Conservation (phyloP, 1,284 basidiomycete species). For the Exobasidium cylindrosporum region DNA sequence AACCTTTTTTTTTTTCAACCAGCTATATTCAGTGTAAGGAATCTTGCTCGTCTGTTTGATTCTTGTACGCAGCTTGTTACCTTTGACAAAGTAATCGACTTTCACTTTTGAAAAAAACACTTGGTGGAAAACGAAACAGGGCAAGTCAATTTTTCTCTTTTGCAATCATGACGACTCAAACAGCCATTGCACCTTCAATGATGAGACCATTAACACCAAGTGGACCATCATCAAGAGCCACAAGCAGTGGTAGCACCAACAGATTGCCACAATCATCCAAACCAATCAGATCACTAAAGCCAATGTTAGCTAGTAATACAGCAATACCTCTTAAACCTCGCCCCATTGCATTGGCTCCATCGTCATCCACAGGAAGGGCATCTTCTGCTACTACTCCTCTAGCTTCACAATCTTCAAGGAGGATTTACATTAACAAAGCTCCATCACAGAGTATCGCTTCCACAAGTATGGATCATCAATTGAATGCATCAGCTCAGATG, state of each 20-base stretch:
- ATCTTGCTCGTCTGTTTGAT: no score
- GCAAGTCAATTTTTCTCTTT: no score
- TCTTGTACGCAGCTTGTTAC: no score
- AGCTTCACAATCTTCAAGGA: neutral
- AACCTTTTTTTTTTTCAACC: no score
- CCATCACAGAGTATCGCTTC: neutral
- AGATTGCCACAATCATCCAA: no score
- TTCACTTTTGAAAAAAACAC: no score
- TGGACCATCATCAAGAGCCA: no score
- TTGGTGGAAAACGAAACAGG: no score
- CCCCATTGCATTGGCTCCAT: neutral
- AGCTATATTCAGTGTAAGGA: no score
- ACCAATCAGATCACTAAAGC: no score
- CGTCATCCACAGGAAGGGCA: neutral
- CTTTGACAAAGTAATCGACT: no score
- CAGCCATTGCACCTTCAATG: neutral
- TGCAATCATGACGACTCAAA: neutral
- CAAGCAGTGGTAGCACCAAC: no score
- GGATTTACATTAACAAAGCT: neutral
- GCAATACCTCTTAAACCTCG: neutral
- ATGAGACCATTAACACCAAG: neutral
- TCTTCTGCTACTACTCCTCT: neutral
- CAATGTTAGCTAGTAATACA: neutral
- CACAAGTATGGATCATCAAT: neutral
- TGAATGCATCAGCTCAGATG: neutral